Evolutionary conservation across 176 grass and related monocot genomes (phyloP).

Genomic region (Aegilops tauschii): DNA sequence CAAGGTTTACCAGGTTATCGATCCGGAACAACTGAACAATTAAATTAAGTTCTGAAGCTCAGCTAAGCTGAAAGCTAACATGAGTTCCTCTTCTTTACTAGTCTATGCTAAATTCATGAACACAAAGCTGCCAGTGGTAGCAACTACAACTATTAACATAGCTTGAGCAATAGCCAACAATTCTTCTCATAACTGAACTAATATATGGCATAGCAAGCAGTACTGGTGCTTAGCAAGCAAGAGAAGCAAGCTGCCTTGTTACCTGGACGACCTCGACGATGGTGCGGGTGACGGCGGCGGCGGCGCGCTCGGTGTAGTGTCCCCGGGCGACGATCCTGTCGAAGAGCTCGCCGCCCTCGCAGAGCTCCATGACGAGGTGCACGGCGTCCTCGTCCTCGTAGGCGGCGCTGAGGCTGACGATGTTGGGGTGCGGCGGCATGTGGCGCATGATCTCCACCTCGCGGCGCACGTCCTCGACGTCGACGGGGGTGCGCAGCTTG

Average conservation of each 20-base stretch:
- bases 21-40: not conserved
- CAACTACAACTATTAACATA: not conserved
- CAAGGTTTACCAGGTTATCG: not conserved
- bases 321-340: slow-evolving; percentile 89
- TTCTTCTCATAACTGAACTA: not conserved
- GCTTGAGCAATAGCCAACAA: slow-evolving; percentile 13
- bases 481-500: slow-evolving; percentile 69
- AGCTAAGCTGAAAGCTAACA: slow-evolving; percentile 2
- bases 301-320: slow-evolving; percentile 88
- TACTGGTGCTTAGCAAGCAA: not conserved
- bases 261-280: slow-evolving; percentile 98
- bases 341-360: slow-evolving; percentile 96
- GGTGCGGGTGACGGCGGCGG: slow-evolving; percentile 73
- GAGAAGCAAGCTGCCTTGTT: not conserved
- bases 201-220: not conserved
- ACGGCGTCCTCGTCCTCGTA: slow-evolving; percentile 93
- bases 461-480: slow-evolving; percentile 90
- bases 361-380: slow-evolving; percentile 98
- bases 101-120: not conserved
- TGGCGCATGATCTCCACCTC: slow-evolving; percentile 99
- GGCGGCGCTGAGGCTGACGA: slow-evolving; percentile 78
- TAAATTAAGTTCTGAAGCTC: not conserved
- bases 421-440: slow-evolving; percentile 74
- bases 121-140: not conserved
- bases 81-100: not conserved